Base-by-base conservation (phyloP, 371 early-diverging fungal genomes). In the Thermomucor indicae-seudaticae region DNA sequence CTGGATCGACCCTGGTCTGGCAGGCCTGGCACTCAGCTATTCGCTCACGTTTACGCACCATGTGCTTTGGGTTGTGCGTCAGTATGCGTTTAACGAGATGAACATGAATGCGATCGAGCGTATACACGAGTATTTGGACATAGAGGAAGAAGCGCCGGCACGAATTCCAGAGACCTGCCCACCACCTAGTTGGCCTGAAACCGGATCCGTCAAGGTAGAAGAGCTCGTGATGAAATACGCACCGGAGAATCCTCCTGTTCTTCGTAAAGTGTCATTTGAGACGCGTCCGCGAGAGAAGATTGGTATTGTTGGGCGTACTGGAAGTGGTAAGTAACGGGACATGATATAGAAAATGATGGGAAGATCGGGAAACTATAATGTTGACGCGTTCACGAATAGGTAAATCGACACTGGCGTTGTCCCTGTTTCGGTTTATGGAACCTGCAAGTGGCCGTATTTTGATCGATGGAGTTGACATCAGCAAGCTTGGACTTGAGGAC, bases 51-150 rank as follows among this genome's bases (percentile, higher is more conserved):
- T 81, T 55, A 83, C 89, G 1, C 80, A 85, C 37, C 77, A 83
- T 35, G 65, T 92, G 10, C 61, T 91, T 37, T 92, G 93, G 91
- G 58, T 83, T 7, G 85, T 94, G 16, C 85, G 92, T 22, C 74
- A 58, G 46, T 88, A 88, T 49, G 87, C 92, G 17, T 68, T 79
- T 41, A 80, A 90, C 57, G 95, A 95, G 68, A 89, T 90, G 88
- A 79, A 85, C 52, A 79, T 90, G 81, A 54, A 54, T 17, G 42
- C 56, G 0, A 84, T 95, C 35, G 93, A 95, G 49, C 88, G 96
- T 51, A 78, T 91, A 0, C 68, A 78, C 12, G 86, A 93, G 57
- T 95, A 92, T 57, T 54, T 83, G 49, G 58, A 64, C 0, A 55
- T 90, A 27, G 86, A 85, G 38, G 76, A 88, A 61, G 92, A 92